Base-by-base conservation (phyloP, 805 yeast species). In the Candida multigemmis region DNA sequence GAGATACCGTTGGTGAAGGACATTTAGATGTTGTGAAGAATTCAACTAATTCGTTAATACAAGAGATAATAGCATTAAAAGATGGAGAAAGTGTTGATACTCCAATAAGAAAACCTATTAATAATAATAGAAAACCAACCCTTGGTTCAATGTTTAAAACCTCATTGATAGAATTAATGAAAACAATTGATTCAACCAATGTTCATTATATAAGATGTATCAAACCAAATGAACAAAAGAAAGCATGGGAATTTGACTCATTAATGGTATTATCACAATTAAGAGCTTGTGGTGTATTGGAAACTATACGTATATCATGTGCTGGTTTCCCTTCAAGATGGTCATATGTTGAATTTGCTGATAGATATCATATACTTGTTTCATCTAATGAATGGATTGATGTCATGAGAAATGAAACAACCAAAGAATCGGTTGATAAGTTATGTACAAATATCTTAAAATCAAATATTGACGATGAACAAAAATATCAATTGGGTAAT, bases 321-420 rank as follows among this genome's bases (percentile, higher is more conserved):
- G 96, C 95, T 26, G 98, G 98, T 21, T 89, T 87, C 69, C 98
- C 98, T 11, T 80, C 96, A 0, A 70, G 96, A 49, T 85, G 96
- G 86, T 74, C 94, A 2, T 91, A 85, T 48, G 86, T 78, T 27
- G 97, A 91, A 48, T 89, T 89, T 62, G 94, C 86, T 12, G 71
- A 77, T 36, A 73, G 96, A 46, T 89, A 86, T 51, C 89, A 85
- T 46, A 76, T 87, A 46, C 65, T 89, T 33, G 74, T 86, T 21
- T 71, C 76, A 21, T 79, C 96, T 0, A 59, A 63, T 20, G 69
- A 72, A 34, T 81, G 93, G 76, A 67, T 73, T 19, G 58, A 63
- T 27, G 73, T 77, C 10, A 63, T 76, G 50, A 62, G 68, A 23
- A 58, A 51, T 5, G 53, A 64, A 19, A 65, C 74, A 2, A 62